Evolutionary conservation across 768 basidiomycete genomes (phyloP).

Genomic region (Mycena pura): DNA sequence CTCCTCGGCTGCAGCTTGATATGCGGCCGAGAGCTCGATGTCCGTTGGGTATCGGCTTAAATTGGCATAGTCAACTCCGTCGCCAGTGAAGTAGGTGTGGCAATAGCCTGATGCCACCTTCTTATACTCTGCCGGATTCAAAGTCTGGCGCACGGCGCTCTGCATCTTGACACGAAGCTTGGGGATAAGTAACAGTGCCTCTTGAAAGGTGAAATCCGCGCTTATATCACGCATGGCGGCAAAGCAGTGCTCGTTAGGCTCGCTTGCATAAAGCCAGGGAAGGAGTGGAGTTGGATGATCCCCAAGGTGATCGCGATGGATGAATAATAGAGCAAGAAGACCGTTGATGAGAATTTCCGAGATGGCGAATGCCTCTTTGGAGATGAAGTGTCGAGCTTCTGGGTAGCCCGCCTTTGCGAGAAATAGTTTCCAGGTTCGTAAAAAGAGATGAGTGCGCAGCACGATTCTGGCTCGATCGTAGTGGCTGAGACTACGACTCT

Average conservation of each 20-base stretch:
- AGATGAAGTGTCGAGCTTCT: constrained; percentile 25
- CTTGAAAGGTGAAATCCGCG: too few species aligned
- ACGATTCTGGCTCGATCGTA: not conserved
- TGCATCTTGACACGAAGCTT: too few species aligned
- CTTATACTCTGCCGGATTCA: not conserved
- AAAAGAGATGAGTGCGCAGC: constrained; percentile 2
- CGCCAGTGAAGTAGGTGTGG: not conserved
- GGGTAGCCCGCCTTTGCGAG: constrained; percentile 6
- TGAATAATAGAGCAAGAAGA: constrained; percentile 28
- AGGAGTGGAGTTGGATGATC: too few species aligned
- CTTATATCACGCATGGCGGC: too few species aligned
- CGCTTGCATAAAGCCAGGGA: too few species aligned
- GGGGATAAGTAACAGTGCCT: too few species aligned
- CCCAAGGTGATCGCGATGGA: too few species aligned
- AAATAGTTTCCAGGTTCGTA: constrained; percentile 11
- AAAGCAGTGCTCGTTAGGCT: too few species aligned
- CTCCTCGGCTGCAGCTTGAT: not conserved
- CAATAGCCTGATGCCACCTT: not conserved
- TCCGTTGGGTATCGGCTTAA: not conserved
- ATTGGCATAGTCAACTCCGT: not conserved
- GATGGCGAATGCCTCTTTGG: too few species aligned
- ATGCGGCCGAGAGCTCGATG: not conserved
- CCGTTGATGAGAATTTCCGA: constrained; percentile 24
- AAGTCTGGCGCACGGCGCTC: too few species aligned
- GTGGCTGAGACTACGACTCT: not conserved